Evolutionary conservation across 768 basidiomycete species (phyloP).

Genomic region (Cyclocybe cylindracea): DNA sequence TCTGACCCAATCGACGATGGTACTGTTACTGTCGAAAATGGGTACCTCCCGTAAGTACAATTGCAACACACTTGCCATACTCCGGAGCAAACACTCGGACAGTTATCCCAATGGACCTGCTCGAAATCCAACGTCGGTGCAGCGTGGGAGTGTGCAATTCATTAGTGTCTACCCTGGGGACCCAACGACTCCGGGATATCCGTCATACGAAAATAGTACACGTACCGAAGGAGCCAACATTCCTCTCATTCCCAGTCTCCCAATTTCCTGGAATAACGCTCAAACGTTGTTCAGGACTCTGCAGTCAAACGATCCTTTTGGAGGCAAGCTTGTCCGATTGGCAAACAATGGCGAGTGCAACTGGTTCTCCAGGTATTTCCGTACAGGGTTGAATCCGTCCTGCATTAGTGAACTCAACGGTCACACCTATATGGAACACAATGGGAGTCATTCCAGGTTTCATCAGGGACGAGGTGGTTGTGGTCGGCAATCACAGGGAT

Average conservation of each 20-base stretch:
- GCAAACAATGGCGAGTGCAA: constrained; percentile 51
- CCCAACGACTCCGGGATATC: constrained; percentile 85
- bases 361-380: neutral
- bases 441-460: constrained; percentile 83
- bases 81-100: neutral
- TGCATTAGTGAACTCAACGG: constrained; percentile 63
- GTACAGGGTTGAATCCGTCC: neutral
- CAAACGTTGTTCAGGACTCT: constrained; percentile 48
- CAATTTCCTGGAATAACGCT: constrained; percentile 87
- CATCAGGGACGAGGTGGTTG: constrained; percentile 79
- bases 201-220: constrained; percentile 82
- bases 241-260: constrained; percentile 82
- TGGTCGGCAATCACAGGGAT: constrained; percentile 85
- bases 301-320: constrained; percentile 11
- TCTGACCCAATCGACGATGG: constrained; percentile 86
- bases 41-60: constrained; percentile 48
- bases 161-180: constrained; percentile 70
- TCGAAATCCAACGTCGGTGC: constrained; percentile 77
- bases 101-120: constrained; percentile 84
- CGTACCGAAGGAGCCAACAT: constrained; percentile 62
- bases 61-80: neutral
- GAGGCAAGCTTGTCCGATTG: constrained; percentile 42
- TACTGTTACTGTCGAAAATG: constrained; percentile 69
- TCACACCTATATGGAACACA: constrained; percentile 90
- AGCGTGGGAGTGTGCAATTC: constrained; percentile 82